Evolutionary conservation across 305 asterid genomes (phyloP), one percentile per base, ranked within the genome.

Genomic region (Coffea humblotiana): DNA sequence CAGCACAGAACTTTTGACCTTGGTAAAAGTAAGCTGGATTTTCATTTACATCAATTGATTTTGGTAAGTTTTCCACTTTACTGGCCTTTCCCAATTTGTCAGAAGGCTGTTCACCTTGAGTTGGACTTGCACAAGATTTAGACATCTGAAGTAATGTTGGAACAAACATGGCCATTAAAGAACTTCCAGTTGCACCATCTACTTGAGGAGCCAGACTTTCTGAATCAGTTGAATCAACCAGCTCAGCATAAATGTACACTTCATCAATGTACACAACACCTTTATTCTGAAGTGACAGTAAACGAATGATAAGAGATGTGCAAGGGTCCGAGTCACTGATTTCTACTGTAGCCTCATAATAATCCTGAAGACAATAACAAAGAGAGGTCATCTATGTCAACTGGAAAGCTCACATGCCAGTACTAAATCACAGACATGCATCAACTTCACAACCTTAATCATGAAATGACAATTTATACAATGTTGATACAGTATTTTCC

Each of bases 311-410:
- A 80, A 95, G 89, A 45, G 88, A 88, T 19, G 89, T 82, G 84
- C 96, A 92, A 82, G 97, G 95, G 78, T 92, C 94, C 15, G 87
- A 84, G 79, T 92, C 96, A 68, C 83, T 89, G 82, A 96, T 90
- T 85, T 96, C 89, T 49, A 94, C 97, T 60, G 99, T 93, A 61
- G 98, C 99, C 96, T 92, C 98, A 43, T 92, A 91, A 69, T 92
- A 82, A 80, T 94, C 95, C 97, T 94, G 92, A 81, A 88, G 47
- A 81, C 18, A 75, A 68, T 81, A 32, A 35, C 71, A 79, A 25
- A 76, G 52, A 71, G 29, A 54, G 74, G 32, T 51, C 67, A 69
- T 13, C 21, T 75, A 32, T 32, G 21, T 61, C n/a, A 75, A 15
- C 25, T 75, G 43, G 23, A 40, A n/a, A 32, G 23, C 35, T 69